Evolutionary conservation across 129 eudicot species (phyloP).

Genomic region (Heracleum sosnowskyi): DNA sequence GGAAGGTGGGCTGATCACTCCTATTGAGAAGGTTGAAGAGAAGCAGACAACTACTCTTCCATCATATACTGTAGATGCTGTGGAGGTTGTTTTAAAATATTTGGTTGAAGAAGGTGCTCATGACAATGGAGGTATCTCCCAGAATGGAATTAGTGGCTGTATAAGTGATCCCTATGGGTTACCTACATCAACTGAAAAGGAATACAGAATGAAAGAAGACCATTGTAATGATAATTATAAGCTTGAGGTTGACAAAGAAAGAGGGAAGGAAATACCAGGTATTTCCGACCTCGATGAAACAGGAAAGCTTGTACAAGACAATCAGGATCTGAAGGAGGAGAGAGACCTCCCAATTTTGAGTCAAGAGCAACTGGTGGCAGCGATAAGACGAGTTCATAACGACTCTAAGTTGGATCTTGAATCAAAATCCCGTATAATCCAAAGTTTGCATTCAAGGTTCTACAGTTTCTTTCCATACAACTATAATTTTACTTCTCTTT

Average conservation of each 20-base stretch:
- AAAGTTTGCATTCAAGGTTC: slow-evolving; percentile 70
- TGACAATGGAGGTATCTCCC: slow-evolving; percentile 11
- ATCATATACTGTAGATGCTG: slow-evolving; percentile 33
- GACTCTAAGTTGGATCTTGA: slow-evolving; percentile 56
- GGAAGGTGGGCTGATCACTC: slow-evolving; percentile 55
- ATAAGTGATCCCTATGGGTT: slow-evolving; percentile 14
- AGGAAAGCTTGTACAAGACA: slow-evolving; percentile 16
- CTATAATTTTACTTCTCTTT: slow-evolving; percentile 6
- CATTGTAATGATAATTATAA: slow-evolving; percentile 15
- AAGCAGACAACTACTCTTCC: slow-evolving; percentile 28
- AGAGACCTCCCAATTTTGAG: slow-evolving; percentile 25
- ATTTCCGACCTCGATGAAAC: slow-evolving; percentile 22
- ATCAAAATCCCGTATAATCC: slow-evolving; percentile 55
- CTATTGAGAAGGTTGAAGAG: slow-evolving; percentile 31
- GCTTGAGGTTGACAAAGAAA: slow-evolving; percentile 28
- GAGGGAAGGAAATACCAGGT: slow-evolving; percentile 18
- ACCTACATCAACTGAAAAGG: slow-evolving; percentile 14
- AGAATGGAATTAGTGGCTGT: slow-evolving; percentile 9
- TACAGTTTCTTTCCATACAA: neutral
- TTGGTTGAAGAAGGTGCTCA: slow-evolving; percentile 28
- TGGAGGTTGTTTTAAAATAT: slow-evolving; percentile 45
- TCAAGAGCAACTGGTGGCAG: slow-evolving; percentile 72
- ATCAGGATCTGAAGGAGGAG: slow-evolving; percentile 15
- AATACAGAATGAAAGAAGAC: slow-evolving; percentile 21
- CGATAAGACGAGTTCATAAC: slow-evolving; percentile 58